Base-by-base conservation (phyloP, 148 eudicot species). In the Amaranthus hypochondriacus region DNA sequence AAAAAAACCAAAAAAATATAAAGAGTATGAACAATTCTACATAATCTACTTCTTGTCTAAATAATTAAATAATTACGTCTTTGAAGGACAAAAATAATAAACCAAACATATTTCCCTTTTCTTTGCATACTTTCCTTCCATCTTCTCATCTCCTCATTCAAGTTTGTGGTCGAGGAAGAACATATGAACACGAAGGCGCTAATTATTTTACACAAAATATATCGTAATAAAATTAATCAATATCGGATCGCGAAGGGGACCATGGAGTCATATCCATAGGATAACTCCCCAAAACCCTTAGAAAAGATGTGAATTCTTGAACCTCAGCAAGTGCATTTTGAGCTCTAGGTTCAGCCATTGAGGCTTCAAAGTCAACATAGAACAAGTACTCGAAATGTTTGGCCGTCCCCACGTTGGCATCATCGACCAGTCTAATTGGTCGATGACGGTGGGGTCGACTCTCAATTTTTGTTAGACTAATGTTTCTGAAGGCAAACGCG, bases 181-280 rank as follows among this genome's bases (percentile, higher is more conserved):
- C 39, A 28, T 67, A 67, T 50, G 70, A 48, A 66, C 52, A 66
- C 21, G 18, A 10, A 12, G 47, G 4, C 68, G 47, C 70, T 67
- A 67, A 67, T 67, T 67, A 50, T 67, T 7, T 50, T 67, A 21
- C 3, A 1, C 18, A 5, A 18, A 21, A 47, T 11, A 51, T 42
- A 21, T 46, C 3, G 54, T 51, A 65, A 75, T 28, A 28, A 28
- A 28, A 28, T 70, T 70, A 62, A 52, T 75, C 72, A 28, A 28
- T 28, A 13, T 75, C 75, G 8, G 78, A 71, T 2, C 62, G 73
- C 12, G 90, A 85, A 7, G 88, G 94, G 39, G 81, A 79, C 97
- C 96, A 95, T 7, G 99, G 97, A 7, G 96, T 80, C 96, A 95
- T 92, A 48, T 95, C 98, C 97, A 92, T 95, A 9, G 98, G 98